A percentile compares a stretch with the other conserved stretches of the same genome.
These are phyloP conservation scores for Blastobotrys indianensis DNA, from an alignment of 1,139 yeast genomes.

Conservation along the genomic window DNA sequence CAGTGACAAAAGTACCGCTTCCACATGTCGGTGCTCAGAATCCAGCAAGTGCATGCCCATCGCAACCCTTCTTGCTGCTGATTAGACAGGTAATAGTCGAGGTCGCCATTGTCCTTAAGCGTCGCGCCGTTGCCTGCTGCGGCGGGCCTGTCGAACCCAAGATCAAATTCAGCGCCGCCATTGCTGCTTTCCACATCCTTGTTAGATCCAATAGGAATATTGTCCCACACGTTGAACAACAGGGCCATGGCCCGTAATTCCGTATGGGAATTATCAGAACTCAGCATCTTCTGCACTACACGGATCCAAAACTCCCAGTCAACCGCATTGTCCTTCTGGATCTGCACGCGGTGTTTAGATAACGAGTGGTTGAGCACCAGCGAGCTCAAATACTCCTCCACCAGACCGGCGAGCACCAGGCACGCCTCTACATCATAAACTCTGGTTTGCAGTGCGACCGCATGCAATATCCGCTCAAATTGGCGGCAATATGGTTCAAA, in stretches of 20 bases:
- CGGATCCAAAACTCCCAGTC: conserved; percentile 78
- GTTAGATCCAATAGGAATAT: conserved; percentile 44
- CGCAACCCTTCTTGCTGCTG: conserved; percentile 33
- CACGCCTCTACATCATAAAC: conserved; percentile 41
- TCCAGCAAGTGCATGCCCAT: conserved; percentile 48
- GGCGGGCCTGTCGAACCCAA: conserved; percentile 14
- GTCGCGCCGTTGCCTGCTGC: neutral
- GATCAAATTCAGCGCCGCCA: conserved; percentile 39
- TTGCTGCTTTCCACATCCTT: neutral
- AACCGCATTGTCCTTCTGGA: conserved; percentile 32
- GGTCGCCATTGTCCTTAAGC: neutral
- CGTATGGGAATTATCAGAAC: conserved; percentile 57
- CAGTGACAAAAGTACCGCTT: conserved; percentile 62
- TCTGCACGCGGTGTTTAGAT: conserved; percentile 24
- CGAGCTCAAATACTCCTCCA: conserved; percentile 36
- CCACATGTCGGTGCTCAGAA: conserved; percentile 48
- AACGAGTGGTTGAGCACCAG: conserved; percentile 25
- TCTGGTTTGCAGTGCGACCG: conserved; percentile 33
- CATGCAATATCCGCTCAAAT: conserved; percentile 35
- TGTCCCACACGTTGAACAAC: conserved; percentile 69
- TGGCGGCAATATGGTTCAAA: conserved; percentile 30
- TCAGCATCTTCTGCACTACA: conserved; percentile 53
- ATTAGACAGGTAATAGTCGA: neutral
- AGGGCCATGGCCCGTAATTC: conserved; percentile 60
- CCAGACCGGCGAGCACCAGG: conserved; percentile 44